These are phyloP conservation scores for Cyberlindnera subsufficiens DNA, from an alignment of 805 yeast species.

Conservation along the genomic window DNA sequence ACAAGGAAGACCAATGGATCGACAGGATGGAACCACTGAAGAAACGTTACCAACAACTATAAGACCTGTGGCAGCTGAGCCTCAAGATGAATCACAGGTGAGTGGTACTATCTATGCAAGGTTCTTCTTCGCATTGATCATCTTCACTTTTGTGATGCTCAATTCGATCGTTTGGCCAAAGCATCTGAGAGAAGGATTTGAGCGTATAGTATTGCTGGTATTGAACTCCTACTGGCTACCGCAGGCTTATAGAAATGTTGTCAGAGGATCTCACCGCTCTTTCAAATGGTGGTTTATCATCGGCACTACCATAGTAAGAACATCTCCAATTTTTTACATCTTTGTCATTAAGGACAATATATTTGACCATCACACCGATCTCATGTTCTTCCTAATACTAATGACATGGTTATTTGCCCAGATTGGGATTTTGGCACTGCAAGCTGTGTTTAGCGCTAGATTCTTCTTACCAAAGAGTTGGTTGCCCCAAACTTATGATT, in stretches of 20 bases:
- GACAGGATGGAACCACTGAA: slow-evolving; percentile 4
- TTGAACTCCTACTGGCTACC: slow-evolving; percentile 83
- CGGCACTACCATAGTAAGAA: slow-evolving; percentile 57
- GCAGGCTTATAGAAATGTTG: slow-evolving; percentile 73
- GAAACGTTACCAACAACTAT: slow-evolving; percentile 18
- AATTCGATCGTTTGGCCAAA: slow-evolving; percentile 62
- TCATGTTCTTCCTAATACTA: slow-evolving; percentile 39
- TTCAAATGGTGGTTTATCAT: slow-evolving; percentile 72
- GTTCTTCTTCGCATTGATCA: slow-evolving; percentile 47
- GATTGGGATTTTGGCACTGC: slow-evolving; percentile 50
- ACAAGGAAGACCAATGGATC: slow-evolving; percentile 50
- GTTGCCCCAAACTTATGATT: slow-evolving; percentile 79
- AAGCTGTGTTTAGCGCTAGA: slow-evolving; percentile 69
- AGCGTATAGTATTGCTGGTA: slow-evolving; percentile 43
- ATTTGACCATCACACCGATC: slow-evolving; percentile 64
- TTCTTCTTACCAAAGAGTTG: slow-evolving; percentile 73
- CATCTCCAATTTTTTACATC: slow-evolving; percentile 62
- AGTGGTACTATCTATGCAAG: slow-evolving; percentile 54
- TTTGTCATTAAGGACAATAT: slow-evolving; percentile 50
- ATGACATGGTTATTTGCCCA: slow-evolving; percentile 57
- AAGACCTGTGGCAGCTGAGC: slow-evolving; percentile 18
- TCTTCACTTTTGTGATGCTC: slow-evolving; percentile 49
- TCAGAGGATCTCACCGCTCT: slow-evolving; percentile 61
- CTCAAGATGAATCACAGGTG: slow-evolving; percentile 46
- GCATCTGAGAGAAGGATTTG: slow-evolving; percentile 47